Base-by-base conservation (phyloP, 2,329 filamentous ascomycete species). In the Parastagonospora avenae region DNA sequence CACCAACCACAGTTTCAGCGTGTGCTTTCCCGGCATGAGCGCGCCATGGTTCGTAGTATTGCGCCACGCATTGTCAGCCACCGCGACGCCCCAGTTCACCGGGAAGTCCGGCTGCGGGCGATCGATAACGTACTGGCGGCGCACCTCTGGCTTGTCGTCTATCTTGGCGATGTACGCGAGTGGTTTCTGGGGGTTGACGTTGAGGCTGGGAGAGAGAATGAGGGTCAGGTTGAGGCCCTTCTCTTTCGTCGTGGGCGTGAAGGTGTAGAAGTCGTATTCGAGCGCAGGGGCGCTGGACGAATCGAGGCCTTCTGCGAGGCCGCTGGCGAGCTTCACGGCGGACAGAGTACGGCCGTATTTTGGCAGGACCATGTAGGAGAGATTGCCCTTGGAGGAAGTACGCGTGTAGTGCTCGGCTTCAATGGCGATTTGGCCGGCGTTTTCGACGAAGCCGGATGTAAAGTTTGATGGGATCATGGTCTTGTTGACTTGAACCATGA, bases 161-260 rank as follows among this genome's bases (percentile, higher is more conserved):
- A 84, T 64, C 5, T 77, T 74, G 2, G 82, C 67, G 4, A 81
- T 78, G 54, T 81, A 84, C 4, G 73, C 74, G 64, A 85, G 79
- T 2, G 74, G 77, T 1, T 75, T 71, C 16, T 72, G 68, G 1
- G 82, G 81, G 48, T 82, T 77, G 5, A 79, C 76, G 58, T 85
- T 83, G 4, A 83, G 73, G 0, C 77, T 73, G 2, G 74, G 71
- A 1, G 72, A 74, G 15, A 79, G 73, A 30, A 76, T 74, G 16
- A 79, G 63, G 1, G 74, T 76, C 1, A 78, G 50, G 40, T 74
- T 74, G 10, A 72, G 61, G 2, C 63, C 57, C 27, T 71, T 75
- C 7, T 64, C 52, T 6, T 57, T 30, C 2, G 69, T 63, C 0
- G 67, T 70, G 6, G 65, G 55, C 1, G 70, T 70, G 52, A 74